Conservation (phyloP, 352 stramenopile species). For the Phytopythium montanum region DNA sequence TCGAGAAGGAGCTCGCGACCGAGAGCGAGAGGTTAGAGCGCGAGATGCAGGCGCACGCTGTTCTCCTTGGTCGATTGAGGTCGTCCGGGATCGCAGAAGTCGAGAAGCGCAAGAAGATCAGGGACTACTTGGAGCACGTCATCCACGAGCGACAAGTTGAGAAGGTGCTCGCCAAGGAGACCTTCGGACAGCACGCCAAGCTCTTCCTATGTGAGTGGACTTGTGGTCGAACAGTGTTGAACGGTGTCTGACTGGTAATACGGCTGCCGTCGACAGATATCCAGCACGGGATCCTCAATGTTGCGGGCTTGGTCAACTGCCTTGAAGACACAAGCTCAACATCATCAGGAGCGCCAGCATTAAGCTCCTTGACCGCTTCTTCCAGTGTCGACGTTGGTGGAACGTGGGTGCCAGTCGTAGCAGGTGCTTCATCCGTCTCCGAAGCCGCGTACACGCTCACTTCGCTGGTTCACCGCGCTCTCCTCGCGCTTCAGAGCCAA, state of each 20-base stretch:
- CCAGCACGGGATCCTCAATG: constrained; percentile 54
- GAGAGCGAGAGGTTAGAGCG: constrained; percentile 25
- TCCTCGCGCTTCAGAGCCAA: constrained; percentile 7
- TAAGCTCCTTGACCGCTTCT: background rate
- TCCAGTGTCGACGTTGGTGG: background rate
- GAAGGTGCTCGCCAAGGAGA: constrained; percentile 36
- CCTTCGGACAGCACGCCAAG: constrained; percentile 39
- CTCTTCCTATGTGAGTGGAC: constrained; percentile 41
- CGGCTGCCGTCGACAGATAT: constrained; percentile 21
- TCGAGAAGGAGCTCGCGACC: constrained; percentile 32
- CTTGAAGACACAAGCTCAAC: constrained; percentile 27
- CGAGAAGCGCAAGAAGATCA: constrained; percentile 50
- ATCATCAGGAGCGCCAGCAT: background rate
- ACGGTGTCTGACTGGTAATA: background rate
- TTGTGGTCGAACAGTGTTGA: background rate
- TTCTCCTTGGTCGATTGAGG: constrained; percentile 33
- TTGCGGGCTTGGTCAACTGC: constrained; percentile 50
- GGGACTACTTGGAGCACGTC: constrained; percentile 47
- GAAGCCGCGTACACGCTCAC: background rate
- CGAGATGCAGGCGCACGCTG: constrained; percentile 22
- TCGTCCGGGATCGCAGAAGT: constrained; percentile 45
- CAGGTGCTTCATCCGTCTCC: background rate
- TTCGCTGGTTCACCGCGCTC: background rate
- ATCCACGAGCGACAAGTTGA: constrained; percentile 30
- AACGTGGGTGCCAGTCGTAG: background rate